Evolutionary conservation across 2,329 filamentous ascomycete genomes (phyloP), one percentile per base, ranked within the genome.

Genomic region (Arthrobotrys musiformis): DNA sequence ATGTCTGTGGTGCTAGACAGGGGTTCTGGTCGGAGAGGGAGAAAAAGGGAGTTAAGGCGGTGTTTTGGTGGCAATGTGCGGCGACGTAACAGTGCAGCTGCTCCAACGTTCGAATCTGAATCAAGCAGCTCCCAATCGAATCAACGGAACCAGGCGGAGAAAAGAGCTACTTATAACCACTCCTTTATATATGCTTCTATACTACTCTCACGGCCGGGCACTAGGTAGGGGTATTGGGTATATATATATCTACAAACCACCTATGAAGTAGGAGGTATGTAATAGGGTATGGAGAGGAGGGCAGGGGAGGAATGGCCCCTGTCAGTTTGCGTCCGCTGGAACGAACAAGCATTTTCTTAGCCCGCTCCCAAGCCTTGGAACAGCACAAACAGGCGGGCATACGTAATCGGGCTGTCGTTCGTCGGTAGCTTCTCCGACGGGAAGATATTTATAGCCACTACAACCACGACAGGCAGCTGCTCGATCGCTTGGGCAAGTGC

Each of bases 261-360:
- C n/a, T n/a, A n/a, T n/a, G n/a, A 22, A 8, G 40, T 8, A 40
- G 33, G 30, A 33, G 3, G 37, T 40, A 42, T 17, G 11, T 5
- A 5, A 33, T 33, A 33, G 5, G n/a, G 2, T 42, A 1, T 48
- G 19, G 15, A 48, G 44, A 48, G 26, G 24, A 11, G 11, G 6
- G 11, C 19, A 26, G 19, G 4, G 19, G 11, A 24, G 19, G 2
- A 5, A 13, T 13, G 13, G 22, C 44, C 44, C 44, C 44, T 48
- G 44, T 48, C 44, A n/a, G n/a, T n/a, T n/a, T n/a, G n/a, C n/a
- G n/a, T n/a, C n/a, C n/a, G n/a, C 44, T 13, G 1, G 19, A 26
- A 15, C 13, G 44, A 48, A 48, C 44, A 48, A 48, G 44, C 44
- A 48, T 48, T 48, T 48, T 26, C 44, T 48, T 48, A 48, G 44